A percentile compares a stretch with the other conserved stretches of the same genome.
phyloP scores from a whole-genome alignment of 2,329 filamentous ascomycete genomes.

The Annulohypoxylon truncatum region DNA sequence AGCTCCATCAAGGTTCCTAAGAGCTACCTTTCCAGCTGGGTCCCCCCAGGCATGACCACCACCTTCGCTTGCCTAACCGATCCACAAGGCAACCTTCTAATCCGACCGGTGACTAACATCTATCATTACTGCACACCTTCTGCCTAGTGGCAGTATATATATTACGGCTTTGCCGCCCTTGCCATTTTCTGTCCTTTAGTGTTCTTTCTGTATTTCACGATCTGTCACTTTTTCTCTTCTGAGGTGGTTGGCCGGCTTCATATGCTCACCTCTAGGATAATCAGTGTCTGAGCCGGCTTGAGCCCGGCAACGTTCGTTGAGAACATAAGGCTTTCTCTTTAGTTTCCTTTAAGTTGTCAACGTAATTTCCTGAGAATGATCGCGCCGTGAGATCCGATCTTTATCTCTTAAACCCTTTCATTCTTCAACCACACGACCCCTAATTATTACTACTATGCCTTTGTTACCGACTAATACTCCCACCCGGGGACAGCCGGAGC shows the following conservation, averaged over 20 bases:
- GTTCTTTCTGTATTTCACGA: constrained; percentile 39
- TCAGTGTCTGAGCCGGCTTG: constrained; percentile 44
- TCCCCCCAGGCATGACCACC: constrained; percentile 48
- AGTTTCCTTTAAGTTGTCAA: constrained; percentile 23
- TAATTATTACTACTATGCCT: constrained; percentile 45
- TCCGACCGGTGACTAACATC: constrained; percentile 51
- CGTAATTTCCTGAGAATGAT: constrained; percentile 34
- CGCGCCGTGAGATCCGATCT: constrained; percentile 23
- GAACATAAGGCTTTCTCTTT: constrained; percentile 28
- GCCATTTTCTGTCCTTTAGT: constrained; percentile 28
- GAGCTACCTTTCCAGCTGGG: constrained; percentile 37
- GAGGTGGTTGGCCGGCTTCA: constrained; percentile 37
- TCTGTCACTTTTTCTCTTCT: constrained; percentile 39
- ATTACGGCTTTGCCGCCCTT: constrained; percentile 32
- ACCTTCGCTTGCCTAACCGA: constrained; percentile 38
- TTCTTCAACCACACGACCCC: constrained; percentile 19
- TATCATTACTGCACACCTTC: constrained; percentile 39
- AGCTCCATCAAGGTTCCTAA: constrained; percentile 40
- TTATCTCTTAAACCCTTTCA: constrained; percentile 19
- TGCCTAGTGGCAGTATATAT: constrained; percentile 48
- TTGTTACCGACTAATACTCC: constrained; percentile 40
- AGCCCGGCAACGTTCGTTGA: constrained; percentile 42
- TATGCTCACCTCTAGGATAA: constrained; percentile 30
- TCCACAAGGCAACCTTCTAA: constrained; percentile 51
- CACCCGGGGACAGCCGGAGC: constrained; percentile 54